Evolutionary conservation across 164 flowering plant genomes (phyloP), one percentile per base, ranked within the genome.

Genomic region (Tetrastigma voinierianum): DNA sequence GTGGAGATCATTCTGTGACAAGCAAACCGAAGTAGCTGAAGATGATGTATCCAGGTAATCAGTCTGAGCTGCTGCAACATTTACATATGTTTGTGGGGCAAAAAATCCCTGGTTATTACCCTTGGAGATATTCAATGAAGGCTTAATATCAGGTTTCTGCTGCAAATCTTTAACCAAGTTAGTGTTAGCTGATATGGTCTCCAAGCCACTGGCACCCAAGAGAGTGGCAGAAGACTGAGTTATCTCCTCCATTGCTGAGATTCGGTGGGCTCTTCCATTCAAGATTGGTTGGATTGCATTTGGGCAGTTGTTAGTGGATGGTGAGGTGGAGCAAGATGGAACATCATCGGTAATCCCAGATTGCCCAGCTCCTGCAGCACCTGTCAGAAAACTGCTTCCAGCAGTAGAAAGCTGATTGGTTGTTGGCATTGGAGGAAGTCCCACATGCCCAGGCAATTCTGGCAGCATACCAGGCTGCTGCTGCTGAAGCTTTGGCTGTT

Each of bases 241-340:
- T 55, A 82, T 81, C 62, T 88, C 98, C 13, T 72, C 75, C 46
- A 67, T 52, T 52, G 54, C 45, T 14, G 74, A 53, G 61, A 72
- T 78, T 18, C 67, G 80, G 10, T 79, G 81, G 53, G 68, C 57
- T 69, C 81, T 69, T 58, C 64, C 70, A 59, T 76, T 84, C 52
- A 78, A 64, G 52, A 78, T 53, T 17, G 87, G 69, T 51, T 84
- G 90, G 70, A 78, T 72, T 14, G 62, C 66, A 67, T 60, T 76
- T 11, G 82, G 68, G 62, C 82, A 80, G 69, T 86, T 89, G 66
- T 89, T 88, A 45, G 90, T 83, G 13, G 97, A 91, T 17, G 96
- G 95, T 55, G 97, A 91, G 9, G 96, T 89, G 47, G 98, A 90
- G 79, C 94, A 88, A 51, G 97, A 90, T 51, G 97, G 97, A 62